phyloP scores from a whole-genome alignment of 2,329 filamentous ascomycete genomes.

The Fusarium nanum region DNA sequence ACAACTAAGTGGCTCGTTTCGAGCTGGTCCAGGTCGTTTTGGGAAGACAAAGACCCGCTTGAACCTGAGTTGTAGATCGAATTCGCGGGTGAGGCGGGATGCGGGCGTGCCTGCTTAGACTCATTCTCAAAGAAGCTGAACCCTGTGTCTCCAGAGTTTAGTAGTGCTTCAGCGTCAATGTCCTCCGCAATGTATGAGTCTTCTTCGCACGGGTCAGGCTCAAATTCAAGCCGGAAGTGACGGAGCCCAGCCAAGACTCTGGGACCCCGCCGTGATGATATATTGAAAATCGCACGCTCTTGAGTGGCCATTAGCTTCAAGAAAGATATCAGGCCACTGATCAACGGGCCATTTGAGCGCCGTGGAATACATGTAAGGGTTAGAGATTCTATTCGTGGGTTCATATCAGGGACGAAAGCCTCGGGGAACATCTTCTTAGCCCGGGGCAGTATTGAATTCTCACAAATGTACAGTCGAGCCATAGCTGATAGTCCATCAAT shows the following conservation, averaged over 20 bases:
- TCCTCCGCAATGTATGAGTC: conserved; percentile 49
- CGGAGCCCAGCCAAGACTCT: conserved; percentile 63
- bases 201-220: conserved; percentile 56
- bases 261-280: conserved; percentile 54
- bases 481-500: conserved; percentile 53
- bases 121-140: conserved; percentile 61
- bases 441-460: conserved; percentile 58
- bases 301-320: conserved; percentile 61
- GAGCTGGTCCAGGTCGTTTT: conserved; percentile 26
- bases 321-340: conserved; percentile 61
- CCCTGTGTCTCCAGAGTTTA: conserved; percentile 52
- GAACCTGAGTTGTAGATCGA: conserved; percentile 11
- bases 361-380: conserved; percentile 67
- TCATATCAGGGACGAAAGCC: conserved; percentile 65
- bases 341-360: conserved; percentile 62
- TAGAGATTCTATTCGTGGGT: conserved; percentile 64
- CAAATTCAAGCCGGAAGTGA: conserved; percentile 66
- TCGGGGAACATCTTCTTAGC: conserved; percentile 60
- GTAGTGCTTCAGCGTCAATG: conserved; percentile 57
- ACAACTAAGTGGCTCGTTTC: conserved; percentile 40
- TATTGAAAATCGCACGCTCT: conserved; percentile 58
- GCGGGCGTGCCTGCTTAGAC: conserved; percentile 9
- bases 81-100: conserved; percentile 10
- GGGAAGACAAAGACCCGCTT: background rate
- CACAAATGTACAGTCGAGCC: conserved; percentile 56